These are phyloP conservation scores for Aspergillus wentii DNA, from an alignment of 495 filamentous ascomycete genomes.

Conservation along the genomic window DNA sequence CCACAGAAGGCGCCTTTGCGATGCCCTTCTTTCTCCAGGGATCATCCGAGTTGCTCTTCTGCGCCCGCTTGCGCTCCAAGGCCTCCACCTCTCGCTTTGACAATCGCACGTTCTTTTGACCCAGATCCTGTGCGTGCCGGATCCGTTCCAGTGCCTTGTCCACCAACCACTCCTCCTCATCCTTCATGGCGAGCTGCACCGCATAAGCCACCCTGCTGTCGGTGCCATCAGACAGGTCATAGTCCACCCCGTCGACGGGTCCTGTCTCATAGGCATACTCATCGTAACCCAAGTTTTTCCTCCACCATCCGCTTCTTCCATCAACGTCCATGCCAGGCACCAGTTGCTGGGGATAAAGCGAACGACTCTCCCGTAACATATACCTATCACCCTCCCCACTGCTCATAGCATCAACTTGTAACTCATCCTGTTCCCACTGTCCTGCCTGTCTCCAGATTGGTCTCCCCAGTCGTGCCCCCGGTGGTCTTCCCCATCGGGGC, in stretches of 20 bases:
- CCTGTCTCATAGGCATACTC: constrained; percentile 39
- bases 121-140: constrained; percentile 64
- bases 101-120: constrained; percentile 70
- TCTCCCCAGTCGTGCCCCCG: constrained; percentile 69
- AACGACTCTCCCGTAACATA: constrained; percentile 35
- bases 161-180: constrained; percentile 68
- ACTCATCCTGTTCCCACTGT: constrained; percentile 46
- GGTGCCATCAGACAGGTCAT: constrained; percentile 50
- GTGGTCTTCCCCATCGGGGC: constrained; percentile 98
- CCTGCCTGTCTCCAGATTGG: constrained; percentile 52
- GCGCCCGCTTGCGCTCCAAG: constrained; percentile 61
- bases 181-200: constrained; percentile 50
- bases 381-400: constrained; percentile 61
- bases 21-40: constrained; percentile 16
- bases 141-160: constrained; percentile 73
- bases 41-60: constrained; percentile 33
- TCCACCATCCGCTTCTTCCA: constrained; percentile 30
- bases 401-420: constrained; percentile 66
- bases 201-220: constrained; percentile 45
- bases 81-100: constrained; percentile 71
- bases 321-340: constrained; percentile 11
- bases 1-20: constrained; percentile 8
- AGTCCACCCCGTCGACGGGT: constrained; percentile 49
- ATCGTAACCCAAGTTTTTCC: constrained; percentile 44
- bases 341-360: constrained; percentile 19